Conservation (phyloP, 1,139 yeast genomes). For the Tardiomyces depauwii region DNA sequence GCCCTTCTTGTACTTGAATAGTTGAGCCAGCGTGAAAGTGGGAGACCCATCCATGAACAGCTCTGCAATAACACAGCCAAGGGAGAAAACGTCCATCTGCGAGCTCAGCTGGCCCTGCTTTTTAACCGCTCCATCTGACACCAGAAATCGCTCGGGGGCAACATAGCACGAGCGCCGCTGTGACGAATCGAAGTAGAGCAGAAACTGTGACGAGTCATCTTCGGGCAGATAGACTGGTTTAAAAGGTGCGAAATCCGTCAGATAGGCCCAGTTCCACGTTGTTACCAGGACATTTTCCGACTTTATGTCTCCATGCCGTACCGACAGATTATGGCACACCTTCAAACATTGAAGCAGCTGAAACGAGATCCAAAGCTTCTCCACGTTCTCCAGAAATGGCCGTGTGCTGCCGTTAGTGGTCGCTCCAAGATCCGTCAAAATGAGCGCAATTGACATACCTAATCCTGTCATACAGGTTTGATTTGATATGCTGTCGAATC, state of each 20-base stretch:
- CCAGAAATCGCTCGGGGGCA: slow-evolving; percentile 84
- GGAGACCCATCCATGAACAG: slow-evolving; percentile 79
- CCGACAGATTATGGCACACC: slow-evolving; percentile 49
- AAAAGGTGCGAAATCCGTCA: slow-evolving; percentile 74
- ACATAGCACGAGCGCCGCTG: slow-evolving; percentile 78
- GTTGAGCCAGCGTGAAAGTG: slow-evolving; percentile 72
- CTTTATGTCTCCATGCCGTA: slow-evolving; percentile 86
- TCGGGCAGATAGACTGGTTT: slow-evolving; percentile 87
- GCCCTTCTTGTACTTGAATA: slow-evolving; percentile 67
- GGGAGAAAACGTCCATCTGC: slow-evolving; percentile 78
- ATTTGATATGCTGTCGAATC: slow-evolving; percentile 67
- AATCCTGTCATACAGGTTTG: slow-evolving; percentile 74
- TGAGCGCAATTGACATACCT: not conserved
- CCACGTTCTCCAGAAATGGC: slow-evolving; percentile 75
- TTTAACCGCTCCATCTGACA: slow-evolving; percentile 13
- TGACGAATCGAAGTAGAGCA: slow-evolving; percentile 86
- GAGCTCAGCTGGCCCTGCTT: slow-evolving; percentile 30
- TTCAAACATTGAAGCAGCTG: slow-evolving; percentile 57
- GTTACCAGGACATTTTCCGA: slow-evolving; percentile 81
- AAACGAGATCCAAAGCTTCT: slow-evolving; percentile 73
- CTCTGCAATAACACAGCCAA: slow-evolving; percentile 91
- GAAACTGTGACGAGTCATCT: slow-evolving; percentile 88
- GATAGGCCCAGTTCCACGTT: slow-evolving; percentile 77
- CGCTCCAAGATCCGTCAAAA: not conserved
- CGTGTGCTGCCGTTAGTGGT: slow-evolving; percentile 37